phyloP scores from a whole-genome alignment of 2,329 filamentous ascomycete genomes.

The Alternaria sp. region DNA sequence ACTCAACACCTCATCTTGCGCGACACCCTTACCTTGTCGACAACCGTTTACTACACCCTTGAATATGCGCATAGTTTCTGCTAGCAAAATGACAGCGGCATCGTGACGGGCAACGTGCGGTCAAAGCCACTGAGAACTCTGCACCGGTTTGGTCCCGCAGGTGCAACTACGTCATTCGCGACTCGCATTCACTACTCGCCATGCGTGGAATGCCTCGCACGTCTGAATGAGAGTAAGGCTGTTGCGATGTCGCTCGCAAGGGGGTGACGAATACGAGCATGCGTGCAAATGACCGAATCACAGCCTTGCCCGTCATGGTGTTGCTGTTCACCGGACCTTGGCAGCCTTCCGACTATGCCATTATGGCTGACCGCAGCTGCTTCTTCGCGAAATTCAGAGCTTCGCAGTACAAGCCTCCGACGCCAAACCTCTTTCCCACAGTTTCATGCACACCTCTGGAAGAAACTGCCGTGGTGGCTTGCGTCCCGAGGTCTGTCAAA shows the following conservation, averaged over 20 bases:
- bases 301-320: background rate
- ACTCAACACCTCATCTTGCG: slow-evolving; percentile 10
- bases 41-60: background rate
- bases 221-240: background rate
- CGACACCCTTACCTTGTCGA: slow-evolving; percentile 14
- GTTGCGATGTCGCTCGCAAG: background rate
- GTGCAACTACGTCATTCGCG: slow-evolving; percentile 5
- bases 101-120: slow-evolving; percentile 10
- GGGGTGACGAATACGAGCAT: background rate
- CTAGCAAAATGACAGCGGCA: background rate
- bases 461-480: background rate
- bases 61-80: background rate
- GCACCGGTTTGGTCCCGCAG: background rate
- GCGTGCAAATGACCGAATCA: background rate
- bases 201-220: background rate
- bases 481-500: background rate
- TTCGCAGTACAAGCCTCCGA: background rate
- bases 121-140: background rate
- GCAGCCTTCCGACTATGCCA: background rate
- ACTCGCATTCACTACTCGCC: background rate
- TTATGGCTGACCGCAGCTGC: slow-evolving; percentile 5
- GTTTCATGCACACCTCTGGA: background rate
- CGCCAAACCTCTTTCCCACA: background rate
- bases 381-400: background rate
- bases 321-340: slow-evolving; percentile 25